Evolutionary conservation across 1,139 yeast genomes (phyloP).

Genomic region (Saccharomyces hybrid): DNA sequence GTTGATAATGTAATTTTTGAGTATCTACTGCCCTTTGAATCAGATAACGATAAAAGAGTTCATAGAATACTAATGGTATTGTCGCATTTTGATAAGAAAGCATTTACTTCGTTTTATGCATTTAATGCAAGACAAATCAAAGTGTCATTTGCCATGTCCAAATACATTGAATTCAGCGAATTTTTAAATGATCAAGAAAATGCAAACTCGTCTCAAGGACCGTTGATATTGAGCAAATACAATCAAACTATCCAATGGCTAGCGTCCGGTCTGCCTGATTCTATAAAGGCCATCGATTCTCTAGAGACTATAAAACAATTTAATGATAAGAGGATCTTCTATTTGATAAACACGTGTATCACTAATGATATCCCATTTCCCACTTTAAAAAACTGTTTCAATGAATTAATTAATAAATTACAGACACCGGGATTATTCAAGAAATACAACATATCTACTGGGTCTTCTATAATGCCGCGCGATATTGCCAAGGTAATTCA

Average conservation of each 20-base stretch:
- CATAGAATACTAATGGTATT: constrained; percentile 46
- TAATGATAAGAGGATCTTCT: constrained; percentile 50
- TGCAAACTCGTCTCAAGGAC: constrained; percentile 20
- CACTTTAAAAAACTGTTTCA: constrained; percentile 51
- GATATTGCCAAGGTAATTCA: constrained; percentile 48
- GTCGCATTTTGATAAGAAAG: constrained; percentile 45
- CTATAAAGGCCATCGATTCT: constrained; percentile 40
- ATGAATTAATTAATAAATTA: constrained; percentile 50
- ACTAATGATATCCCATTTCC: constrained; percentile 53
- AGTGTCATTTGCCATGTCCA: constrained; percentile 35
- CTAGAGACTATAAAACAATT: constrained; percentile 45
- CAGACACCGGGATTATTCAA: constrained; percentile 44
- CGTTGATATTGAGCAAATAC: constrained; percentile 32
- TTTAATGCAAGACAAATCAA: constrained; percentile 62
- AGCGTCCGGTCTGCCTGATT: constrained; percentile 48
- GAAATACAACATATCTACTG: constrained; percentile 34
- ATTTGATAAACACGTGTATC: constrained; percentile 47
- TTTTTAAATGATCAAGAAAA: constrained; percentile 22
- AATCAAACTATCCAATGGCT: constrained; percentile 62
- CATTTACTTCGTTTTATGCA: constrained; percentile 59
- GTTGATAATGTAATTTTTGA: constrained; percentile 60
- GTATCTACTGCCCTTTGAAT: constrained; percentile 47
- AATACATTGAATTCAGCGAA: constrained; percentile 34
- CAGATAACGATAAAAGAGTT: constrained; percentile 44
- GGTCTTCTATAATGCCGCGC: constrained; percentile 35